A percentile compares a stretch with the other conserved stretches of the same genome.
Evolutionary conservation across 2,329 filamentous ascomycete genomes (phyloP).

Genomic region (Aureobasidium zeae): DNA sequence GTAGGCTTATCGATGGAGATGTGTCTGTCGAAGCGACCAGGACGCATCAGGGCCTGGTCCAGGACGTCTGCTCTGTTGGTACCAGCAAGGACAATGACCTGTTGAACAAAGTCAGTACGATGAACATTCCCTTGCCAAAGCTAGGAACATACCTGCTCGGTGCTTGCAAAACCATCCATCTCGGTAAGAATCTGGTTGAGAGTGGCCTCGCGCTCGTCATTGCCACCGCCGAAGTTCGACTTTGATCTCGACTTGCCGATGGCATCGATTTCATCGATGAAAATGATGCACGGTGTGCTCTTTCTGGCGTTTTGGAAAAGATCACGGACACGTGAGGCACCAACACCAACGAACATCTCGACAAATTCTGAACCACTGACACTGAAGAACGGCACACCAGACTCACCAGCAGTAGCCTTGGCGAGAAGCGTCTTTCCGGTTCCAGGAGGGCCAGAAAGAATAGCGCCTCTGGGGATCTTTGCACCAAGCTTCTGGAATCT

Average conservation of each 20-base stretch:
- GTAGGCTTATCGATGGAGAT: slow-evolving; percentile 92
- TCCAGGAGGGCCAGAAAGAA: slow-evolving; percentile 92
- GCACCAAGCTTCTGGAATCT: slow-evolving; percentile 89
- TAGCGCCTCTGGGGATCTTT: slow-evolving; percentile 94
- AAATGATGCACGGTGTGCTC: slow-evolving; percentile 96
- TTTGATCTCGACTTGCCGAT: slow-evolving; percentile 87
- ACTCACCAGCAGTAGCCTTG: slow-evolving; percentile 95
- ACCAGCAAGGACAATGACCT: slow-evolving; percentile 85
- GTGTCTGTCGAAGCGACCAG: slow-evolving; percentile 92
- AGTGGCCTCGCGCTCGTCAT: slow-evolving; percentile 93
- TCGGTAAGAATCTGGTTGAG: slow-evolving; percentile 98
- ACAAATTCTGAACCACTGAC: slow-evolving; percentile 98
- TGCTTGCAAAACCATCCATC: slow-evolving; percentile 98
- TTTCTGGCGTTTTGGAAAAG: slow-evolving; percentile 90
- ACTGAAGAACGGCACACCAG: slow-evolving; percentile 93
- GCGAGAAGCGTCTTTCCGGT: slow-evolving; percentile 96
- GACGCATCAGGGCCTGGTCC: slow-evolving; percentile 91
- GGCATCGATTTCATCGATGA: slow-evolving; percentile 98
- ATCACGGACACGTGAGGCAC: slow-evolving; percentile 88
- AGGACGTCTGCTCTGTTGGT: slow-evolving; percentile 93
- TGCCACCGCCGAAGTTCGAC: slow-evolving; percentile 75
- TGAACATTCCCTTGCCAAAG: not conserved
- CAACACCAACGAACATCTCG: slow-evolving; percentile 99
- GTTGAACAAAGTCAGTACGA: not conserved
- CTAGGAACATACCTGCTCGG: slow-evolving; percentile 52